These are phyloP conservation scores for Eucalyptus curtisii DNA, from an alignment of 345 rosid species.

Conservation along the genomic window DNA sequence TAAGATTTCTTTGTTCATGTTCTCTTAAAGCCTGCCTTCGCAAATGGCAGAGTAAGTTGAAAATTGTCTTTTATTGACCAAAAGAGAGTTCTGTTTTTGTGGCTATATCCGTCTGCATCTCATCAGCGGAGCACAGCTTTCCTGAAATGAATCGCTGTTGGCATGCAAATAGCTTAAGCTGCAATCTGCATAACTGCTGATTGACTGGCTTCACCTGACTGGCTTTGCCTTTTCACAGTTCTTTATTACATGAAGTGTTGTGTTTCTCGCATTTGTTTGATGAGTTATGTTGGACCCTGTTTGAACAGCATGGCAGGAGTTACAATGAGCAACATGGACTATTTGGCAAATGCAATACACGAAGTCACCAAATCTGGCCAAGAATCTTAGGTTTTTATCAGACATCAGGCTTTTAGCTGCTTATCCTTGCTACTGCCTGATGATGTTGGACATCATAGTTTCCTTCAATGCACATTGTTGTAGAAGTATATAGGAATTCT, in stretches of 20 bases:
- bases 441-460: background rate
- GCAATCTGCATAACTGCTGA: background rate
- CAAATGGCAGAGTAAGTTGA: background rate
- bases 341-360: slow-evolving; percentile 80
- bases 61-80: background rate
- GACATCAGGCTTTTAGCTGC: background rate
- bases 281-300: background rate
- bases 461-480: background rate
- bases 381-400: background rate
- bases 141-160: background rate
- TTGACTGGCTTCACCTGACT: background rate
- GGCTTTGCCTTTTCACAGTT: background rate
- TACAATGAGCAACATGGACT: slow-evolving; percentile 66
- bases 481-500: background rate
- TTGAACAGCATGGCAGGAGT: slow-evolving; percentile 84
- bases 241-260: background rate
- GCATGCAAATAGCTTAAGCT: background rate
- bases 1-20: background rate
- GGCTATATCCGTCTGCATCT: background rate
- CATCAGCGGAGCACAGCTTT: background rate
- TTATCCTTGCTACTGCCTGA: background rate
- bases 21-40: background rate
- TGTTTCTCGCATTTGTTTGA: background rate
- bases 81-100: background rate
- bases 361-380: slow-evolving; percentile 48